Evolutionary conservation across 352 stramenopile species (phyloP), one percentile per base, ranked within the genome.

Genomic region (Bremia lactucae): DNA sequence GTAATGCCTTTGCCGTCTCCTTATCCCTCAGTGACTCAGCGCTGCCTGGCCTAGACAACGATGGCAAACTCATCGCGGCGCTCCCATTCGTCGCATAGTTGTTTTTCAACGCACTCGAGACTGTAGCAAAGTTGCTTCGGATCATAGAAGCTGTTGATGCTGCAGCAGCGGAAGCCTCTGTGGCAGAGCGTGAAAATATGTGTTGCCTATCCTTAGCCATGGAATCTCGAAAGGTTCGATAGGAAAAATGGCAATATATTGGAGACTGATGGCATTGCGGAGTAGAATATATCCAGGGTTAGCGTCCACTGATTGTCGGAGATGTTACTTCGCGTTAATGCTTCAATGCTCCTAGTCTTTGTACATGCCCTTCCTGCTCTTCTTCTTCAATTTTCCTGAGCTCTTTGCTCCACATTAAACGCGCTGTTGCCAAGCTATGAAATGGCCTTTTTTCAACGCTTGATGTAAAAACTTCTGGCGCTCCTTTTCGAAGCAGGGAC

Each of bases 101-200:
- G 2, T 59, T 54, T 28, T 62, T 60, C 13, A 68, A 36, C 8
- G 47, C 42, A 2, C 31, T 64, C 3, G 58, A 58, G 28, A 66
- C 55, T 8, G 60, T 64, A 15, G 59, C 52, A 33, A 69, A 43
- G 23, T 62, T 69, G 18, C 43, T 62, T 44, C 63, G 64, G 33
- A 67, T 52, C 26, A 11, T 58, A 16, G 49, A 55, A 1, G 52
- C 58, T 28, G 57, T 54, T 6, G 47, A 62, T 11, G 44, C 57
- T 16, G 64, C 64, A 3, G 63, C 48, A 37, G 52, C 42, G 3
- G 59, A 65, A 16, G 61, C 67, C 2, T 55, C 55, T 22, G 62
- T 68, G n/a, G 68, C 65, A 6, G 65, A 61, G 18, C 53, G 52
- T 18, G 57, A 54, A 39, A 75, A 75, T 34, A 65, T 58, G 24